Conservation (phyloP, 345 rosid species). For the Populus davidiana region DNA sequence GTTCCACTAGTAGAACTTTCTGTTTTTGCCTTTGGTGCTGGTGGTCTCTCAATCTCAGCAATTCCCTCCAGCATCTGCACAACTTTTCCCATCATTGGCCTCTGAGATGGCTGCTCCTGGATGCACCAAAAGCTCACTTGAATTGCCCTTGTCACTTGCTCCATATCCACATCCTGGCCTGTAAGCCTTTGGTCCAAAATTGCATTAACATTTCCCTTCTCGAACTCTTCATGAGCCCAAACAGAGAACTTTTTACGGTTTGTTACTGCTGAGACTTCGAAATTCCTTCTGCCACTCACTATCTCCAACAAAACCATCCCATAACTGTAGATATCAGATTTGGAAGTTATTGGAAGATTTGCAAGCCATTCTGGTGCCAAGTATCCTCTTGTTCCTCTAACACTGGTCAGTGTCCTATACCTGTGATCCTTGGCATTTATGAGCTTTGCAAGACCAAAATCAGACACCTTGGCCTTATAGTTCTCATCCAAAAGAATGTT, state of each 20-base stretch:
- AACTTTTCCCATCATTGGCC: slow-evolving; percentile 29
- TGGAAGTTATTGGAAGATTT: slow-evolving; percentile 31
- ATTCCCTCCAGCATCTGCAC: slow-evolving; percentile 44
- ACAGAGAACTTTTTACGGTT: slow-evolving; percentile 44
- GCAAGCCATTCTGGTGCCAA: slow-evolving; percentile 36
- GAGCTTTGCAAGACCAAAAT: slow-evolving; percentile 36
- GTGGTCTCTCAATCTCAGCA: slow-evolving; percentile 44
- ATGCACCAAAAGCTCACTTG: slow-evolving; percentile 28
- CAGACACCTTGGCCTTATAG: slow-evolving; percentile 26
- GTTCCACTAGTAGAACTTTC: slow-evolving; percentile 35
- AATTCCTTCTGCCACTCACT: slow-evolving; percentile 27
- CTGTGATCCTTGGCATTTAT: slow-evolving; percentile 25
- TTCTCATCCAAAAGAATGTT: slow-evolving; percentile 32
- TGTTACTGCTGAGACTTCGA: slow-evolving; percentile 25
- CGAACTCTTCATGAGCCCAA: slow-evolving; percentile 67
- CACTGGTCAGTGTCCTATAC: slow-evolving; percentile 23
- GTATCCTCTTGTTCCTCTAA: slow-evolving; percentile 34
- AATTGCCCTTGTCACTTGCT: slow-evolving; percentile 22
- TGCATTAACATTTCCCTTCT: slow-evolving; percentile 13
- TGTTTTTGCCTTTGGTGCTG: slow-evolving; percentile 37
- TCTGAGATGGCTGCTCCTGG: slow-evolving; percentile 30
- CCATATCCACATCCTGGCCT: slow-evolving; percentile 11
- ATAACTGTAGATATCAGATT: slow-evolving; percentile 28
- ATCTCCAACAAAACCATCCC: slow-evolving; percentile 35
- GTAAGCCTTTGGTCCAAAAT: slow-evolving; percentile 18